Percentiles rank a stretch among this genome's conserved stretches.
Conservation (phyloP, 345 rosid genomes). For the Psidium guajava region DNA sequence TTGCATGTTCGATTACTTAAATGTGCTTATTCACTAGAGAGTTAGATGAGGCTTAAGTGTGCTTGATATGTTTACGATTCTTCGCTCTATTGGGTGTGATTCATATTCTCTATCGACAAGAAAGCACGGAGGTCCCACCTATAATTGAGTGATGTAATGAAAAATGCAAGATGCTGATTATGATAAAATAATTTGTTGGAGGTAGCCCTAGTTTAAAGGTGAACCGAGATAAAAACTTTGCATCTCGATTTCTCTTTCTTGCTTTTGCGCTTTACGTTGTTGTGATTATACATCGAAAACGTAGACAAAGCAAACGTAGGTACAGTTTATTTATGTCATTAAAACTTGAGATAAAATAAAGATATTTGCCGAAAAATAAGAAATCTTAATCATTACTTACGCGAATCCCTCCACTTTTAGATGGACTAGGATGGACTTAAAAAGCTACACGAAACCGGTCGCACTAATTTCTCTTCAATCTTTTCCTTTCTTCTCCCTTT, state of each 20-base stretch:
- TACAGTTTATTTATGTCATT: not conserved
- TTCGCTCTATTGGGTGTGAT: too few species aligned
- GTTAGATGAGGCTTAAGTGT: not conserved
- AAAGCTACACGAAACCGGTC: not conserved
- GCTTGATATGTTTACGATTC: not conserved
- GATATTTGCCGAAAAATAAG: not conserved
- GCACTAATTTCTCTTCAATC: not conserved
- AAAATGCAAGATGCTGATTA: too few species aligned
- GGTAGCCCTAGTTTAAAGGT: too few species aligned
- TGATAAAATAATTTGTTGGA: too few species aligned
- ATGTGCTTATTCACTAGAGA: not conserved
- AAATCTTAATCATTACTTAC: not conserved
- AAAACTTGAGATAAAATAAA: not conserved
- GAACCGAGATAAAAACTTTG: too few species aligned
- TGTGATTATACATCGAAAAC: not conserved
- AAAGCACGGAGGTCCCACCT: too few species aligned
- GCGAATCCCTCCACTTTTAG: not conserved
- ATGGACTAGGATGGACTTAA: not conserved
- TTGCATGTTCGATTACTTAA: not conserved
- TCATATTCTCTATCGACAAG: too few species aligned
- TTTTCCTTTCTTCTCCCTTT: not conserved
- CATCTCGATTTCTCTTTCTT: too few species aligned
- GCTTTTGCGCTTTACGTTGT: too few species aligned
- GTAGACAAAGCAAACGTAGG: not conserved
- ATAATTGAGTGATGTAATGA: too few species aligned